Evolutionary conservation across 2,329 filamentous ascomycete species (phyloP).

Genomic region (Coleophoma eucalyptorum): DNA sequence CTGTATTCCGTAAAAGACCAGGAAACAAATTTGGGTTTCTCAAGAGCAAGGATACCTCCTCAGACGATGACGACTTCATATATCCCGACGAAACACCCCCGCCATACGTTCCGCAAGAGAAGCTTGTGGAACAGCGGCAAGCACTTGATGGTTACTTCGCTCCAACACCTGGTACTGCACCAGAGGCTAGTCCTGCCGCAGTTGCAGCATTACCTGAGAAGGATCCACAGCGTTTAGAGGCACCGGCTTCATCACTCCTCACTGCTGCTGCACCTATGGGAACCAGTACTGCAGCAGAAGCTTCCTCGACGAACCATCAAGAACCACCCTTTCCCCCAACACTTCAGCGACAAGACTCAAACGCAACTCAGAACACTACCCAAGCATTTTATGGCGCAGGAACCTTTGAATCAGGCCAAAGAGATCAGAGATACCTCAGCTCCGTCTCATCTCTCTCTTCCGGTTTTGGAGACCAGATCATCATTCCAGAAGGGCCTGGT

Average conservation of each 20-base stretch:
- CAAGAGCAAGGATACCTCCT: constrained; percentile 8
- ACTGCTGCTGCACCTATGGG: constrained; percentile 12
- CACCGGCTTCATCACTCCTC: constrained; percentile 7
- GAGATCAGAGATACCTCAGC: constrained; percentile 20
- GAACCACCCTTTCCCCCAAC: constrained; percentile 5
- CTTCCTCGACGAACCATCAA: constrained; percentile 3
- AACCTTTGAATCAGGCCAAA: constrained; percentile 16
- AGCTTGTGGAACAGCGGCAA: constrained; percentile 8
- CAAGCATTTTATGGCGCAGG: constrained; percentile 14
- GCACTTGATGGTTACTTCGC: constrained; percentile 12
- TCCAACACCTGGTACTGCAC: constrained; percentile 6
- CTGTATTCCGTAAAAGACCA: constrained; percentile 5
- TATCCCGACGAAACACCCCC: constrained; percentile 4
- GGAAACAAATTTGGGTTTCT: constrained; percentile 19
- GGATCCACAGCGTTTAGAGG: constrained; percentile 9
- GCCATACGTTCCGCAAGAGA: constrained; percentile 14
- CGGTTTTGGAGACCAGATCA: constrained; percentile 60
- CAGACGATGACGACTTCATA: background rate
- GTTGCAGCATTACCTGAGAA: constrained; percentile 7
- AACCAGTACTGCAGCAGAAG: constrained; percentile 6
- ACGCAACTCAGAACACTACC: constrained; percentile 11
- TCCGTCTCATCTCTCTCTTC: constrained; percentile 59
- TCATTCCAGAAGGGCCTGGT: constrained; percentile 38
- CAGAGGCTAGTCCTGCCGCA: constrained; percentile 9
- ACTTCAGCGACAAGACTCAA: constrained; percentile 6